A percentile compares a stretch with the other conserved stretches of the same genome.
Conservation (phyloP, 2,329 filamentous ascomycete genomes). For the Aspergillus melleus region DNA sequence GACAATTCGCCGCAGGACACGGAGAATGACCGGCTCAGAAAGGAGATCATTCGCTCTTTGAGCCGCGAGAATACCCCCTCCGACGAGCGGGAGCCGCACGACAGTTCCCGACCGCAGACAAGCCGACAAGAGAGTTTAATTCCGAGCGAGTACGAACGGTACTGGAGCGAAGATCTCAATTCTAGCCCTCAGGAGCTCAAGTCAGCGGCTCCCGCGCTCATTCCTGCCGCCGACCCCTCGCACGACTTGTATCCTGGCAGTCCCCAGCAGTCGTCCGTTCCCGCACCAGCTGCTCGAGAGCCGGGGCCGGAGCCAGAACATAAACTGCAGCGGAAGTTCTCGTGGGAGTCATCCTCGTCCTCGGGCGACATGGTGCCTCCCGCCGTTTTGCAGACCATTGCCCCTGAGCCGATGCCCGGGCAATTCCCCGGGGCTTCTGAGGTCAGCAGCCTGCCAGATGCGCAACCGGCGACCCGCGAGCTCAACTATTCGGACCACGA, state of each 20-base stretch:
- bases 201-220: constrained; percentile 7
- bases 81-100: constrained; percentile 25
- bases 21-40: constrained; percentile 46
- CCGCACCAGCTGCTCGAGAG: neutral
- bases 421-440: constrained; percentile 20
- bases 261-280: constrained; percentile 1
- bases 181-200: constrained; percentile 21
- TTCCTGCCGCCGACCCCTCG: constrained; percentile 8
- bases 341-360: constrained; percentile 41
- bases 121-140: constrained; percentile 31
- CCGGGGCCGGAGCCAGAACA: constrained; percentile 13
- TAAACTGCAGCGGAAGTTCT: constrained; percentile 42
- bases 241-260: constrained; percentile 17
- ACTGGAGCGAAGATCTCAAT: constrained; percentile 32
- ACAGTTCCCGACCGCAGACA: constrained; percentile 18
- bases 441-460: neutral
- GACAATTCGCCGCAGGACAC: constrained; percentile 39
- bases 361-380: constrained; percentile 19
- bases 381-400: constrained; percentile 14
- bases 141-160: constrained; percentile 40
- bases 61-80: constrained; percentile 40
- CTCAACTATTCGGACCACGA: constrained; percentile 8
- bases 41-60: constrained; percentile 51
- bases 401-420: constrained; percentile 16
- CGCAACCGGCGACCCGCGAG: neutral